Percentiles rank a stretch among this genome's conserved stretches.
These are phyloP conservation scores for Xylaria sp. DNA, from an alignment of 2,329 filamentous ascomycete species.

Conservation along the genomic window DNA sequence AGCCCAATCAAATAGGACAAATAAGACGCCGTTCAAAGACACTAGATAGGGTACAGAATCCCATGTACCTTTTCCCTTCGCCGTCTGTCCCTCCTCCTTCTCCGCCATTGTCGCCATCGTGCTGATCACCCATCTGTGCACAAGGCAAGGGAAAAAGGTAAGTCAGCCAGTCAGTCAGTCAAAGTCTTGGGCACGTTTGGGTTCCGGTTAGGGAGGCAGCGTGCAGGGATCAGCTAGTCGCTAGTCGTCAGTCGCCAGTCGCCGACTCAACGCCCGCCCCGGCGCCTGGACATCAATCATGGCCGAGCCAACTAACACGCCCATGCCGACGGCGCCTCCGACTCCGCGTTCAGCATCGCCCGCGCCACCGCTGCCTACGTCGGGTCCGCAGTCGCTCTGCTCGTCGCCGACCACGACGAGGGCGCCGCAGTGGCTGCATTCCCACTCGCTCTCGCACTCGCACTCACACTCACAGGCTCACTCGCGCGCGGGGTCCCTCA, in stretches of 20 bases:
- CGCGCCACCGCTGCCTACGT: constrained; percentile 34
- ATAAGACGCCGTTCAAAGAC: neutral
- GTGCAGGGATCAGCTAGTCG: too few relatives aligned
- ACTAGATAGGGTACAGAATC: too few relatives aligned
- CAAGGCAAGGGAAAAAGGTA: too few relatives aligned
- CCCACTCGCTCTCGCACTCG: constrained; percentile 4
- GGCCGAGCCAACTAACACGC: constrained; percentile 56
- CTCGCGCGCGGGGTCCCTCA: constrained; percentile 20
- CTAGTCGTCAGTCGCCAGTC: too few relatives aligned
- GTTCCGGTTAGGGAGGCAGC: neutral
- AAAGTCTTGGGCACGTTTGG: too few relatives aligned
- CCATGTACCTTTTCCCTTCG: too few relatives aligned
- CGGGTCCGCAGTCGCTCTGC: constrained; percentile 26
- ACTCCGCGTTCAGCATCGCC: constrained; percentile 53
- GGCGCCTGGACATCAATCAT: constrained; percentile 44
- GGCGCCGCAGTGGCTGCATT: constrained; percentile 23
- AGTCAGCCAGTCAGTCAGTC: too few relatives aligned
- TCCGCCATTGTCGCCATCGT: too few relatives aligned
- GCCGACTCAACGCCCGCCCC: too few relatives aligned
- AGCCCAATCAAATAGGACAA: constrained; percentile 18
- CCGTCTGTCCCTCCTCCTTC: neutral
- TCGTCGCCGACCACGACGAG: constrained; percentile 27
- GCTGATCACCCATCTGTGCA: too few relatives aligned
- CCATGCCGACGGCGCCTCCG: constrained; percentile 49
- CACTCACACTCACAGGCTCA: constrained; percentile 23